Conservation (phyloP, 1,284 basidiomycete genomes). For the Volvariella volvacea region DNA sequence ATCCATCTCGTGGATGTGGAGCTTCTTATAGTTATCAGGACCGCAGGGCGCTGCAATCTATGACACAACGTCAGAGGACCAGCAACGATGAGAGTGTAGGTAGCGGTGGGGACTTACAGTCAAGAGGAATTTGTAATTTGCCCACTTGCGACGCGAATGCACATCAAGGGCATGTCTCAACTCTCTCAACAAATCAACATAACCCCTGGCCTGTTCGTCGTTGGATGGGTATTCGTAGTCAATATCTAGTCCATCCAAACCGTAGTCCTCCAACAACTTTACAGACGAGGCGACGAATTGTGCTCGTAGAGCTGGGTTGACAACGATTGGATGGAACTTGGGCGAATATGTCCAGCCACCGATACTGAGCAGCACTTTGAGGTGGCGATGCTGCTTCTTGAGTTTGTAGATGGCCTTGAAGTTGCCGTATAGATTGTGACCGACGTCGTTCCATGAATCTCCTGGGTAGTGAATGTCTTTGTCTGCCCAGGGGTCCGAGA, state of each 20-base stretch:
- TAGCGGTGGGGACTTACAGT: slow-evolving; percentile 56
- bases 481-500: slow-evolving; percentile 93
- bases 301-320: slow-evolving; percentile 51
- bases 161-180: slow-evolving; percentile 63
- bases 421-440: slow-evolving; percentile 88
- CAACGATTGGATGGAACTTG: slow-evolving; percentile 70
- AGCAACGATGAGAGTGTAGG: too few relatives aligned
- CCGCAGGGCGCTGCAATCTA: slow-evolving; percentile 93
- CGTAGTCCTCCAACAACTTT: slow-evolving; percentile 75
- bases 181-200: slow-evolving; percentile 65
- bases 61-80: too few relatives aligned
- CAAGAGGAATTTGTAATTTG: slow-evolving; percentile 61
- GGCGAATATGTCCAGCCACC: slow-evolving; percentile 91
- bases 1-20: slow-evolving; percentile 84
- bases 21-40: slow-evolving; percentile 74
- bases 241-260: slow-evolving; percentile 69
- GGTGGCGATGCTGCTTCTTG: slow-evolving; percentile 81
- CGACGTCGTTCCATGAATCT: slow-evolving; percentile 86
- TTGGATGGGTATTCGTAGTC: slow-evolving; percentile 85
- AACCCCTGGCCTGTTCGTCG: slow-evolving; percentile 65
- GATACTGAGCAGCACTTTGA: slow-evolving; percentile 83
- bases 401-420: slow-evolving; percentile 88
- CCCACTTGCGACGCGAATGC: slow-evolving; percentile 53
- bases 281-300: slow-evolving; percentile 80
- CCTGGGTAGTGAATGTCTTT: slow-evolving; percentile 77